Base-by-base conservation (phyloP, 179 eudicot species). In the Heliamphora pulchella region DNA sequence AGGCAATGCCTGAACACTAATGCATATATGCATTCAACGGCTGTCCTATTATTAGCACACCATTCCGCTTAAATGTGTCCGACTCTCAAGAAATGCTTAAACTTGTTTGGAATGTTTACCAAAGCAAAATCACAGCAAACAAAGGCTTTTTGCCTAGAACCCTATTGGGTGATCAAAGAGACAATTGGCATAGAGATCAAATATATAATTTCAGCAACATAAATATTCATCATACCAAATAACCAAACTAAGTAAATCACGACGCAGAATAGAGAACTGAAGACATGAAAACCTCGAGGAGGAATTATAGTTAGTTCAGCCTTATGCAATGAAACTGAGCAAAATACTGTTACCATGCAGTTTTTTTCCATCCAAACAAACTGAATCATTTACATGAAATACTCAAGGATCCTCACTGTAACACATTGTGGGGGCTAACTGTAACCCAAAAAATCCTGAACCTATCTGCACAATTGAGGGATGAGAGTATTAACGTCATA, bases 401-500 rank as follows among this genome's bases (percentile, higher is more conserved):
- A 13, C 77, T 11, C n/a, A 20, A 57, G 80, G 59, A 47, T 54
- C 54, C 53, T 41, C 71, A 72, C 61, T 4, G 8, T 2, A 44
- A 77, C 55, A 43, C 13, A 15, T 3, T 13, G 63, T 13, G 18
- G 66, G 31, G 9, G 68, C 13, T 22, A 63, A 4, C 13, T 50
- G 65, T 11, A 71, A 18, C 78, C 77, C 48, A 71, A 77, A 71
- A 72, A 58, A 63, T 69, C 63, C 22, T 39, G 18, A 55, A 78
- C 61, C 51, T 14, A 41, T 8, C 66, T 51, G 54, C 75, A 69
- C 51, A 41, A 65, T 41, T 57, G 50, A 46, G 8, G 61, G 3
- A 54, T 18, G 3, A 50, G 11, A 0, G 51, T 64, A 61, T 61
- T n/a, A 39, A 63, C 20, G 11, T 63, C 84, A 71, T 67, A 46